These are phyloP conservation scores for Pterocarpus santalinus DNA, from an alignment of 306 rosid species.

Conservation along the genomic window DNA sequence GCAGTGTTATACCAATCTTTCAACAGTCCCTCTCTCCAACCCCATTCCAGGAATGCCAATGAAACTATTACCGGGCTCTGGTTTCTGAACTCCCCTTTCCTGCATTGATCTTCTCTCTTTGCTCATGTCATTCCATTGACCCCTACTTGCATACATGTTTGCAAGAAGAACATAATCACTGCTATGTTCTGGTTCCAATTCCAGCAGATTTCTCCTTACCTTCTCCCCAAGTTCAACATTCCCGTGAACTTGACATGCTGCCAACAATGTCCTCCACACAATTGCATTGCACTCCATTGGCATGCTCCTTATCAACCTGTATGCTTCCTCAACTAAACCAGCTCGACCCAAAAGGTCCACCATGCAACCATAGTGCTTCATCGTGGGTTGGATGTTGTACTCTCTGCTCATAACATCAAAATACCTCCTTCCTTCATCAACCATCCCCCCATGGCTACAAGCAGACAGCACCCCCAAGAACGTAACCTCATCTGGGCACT, in stretches of 20 bases:
- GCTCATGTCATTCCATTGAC: slow-evolving; percentile 68
- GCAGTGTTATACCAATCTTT: slow-evolving; percentile 13
- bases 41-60: slow-evolving; percentile 42
- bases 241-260: slow-evolving; percentile 72
- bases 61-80: slow-evolving; percentile 68
- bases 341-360: slow-evolving; percentile 86
- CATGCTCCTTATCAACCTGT: slow-evolving; percentile 62
- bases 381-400: slow-evolving; percentile 63
- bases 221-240: slow-evolving; percentile 66
- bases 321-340: slow-evolving; percentile 74
- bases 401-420: slow-evolving; percentile 61
- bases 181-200: slow-evolving; percentile 72
- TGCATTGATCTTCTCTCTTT: slow-evolving; percentile 62
- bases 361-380: slow-evolving; percentile 87
- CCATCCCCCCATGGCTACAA: slow-evolving; percentile 79
- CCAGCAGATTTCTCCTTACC: slow-evolving; percentile 68
- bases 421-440: slow-evolving; percentile 66
- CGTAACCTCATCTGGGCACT: slow-evolving; percentile 66
- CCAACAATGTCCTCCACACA: slow-evolving; percentile 78
- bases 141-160: slow-evolving; percentile 71
- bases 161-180: slow-evolving; percentile 84
- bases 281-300: slow-evolving; percentile 74
- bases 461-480: slow-evolving; percentile 81
- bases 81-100: slow-evolving; percentile 60
- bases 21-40: slow-evolving; percentile 10